A percentile compares a stretch with the other conserved stretches of the same genome.
These are phyloP conservation scores for Chaetomium globosum DNA, from an alignment of 2,329 filamentous ascomycete genomes.

Conservation along the genomic window DNA sequence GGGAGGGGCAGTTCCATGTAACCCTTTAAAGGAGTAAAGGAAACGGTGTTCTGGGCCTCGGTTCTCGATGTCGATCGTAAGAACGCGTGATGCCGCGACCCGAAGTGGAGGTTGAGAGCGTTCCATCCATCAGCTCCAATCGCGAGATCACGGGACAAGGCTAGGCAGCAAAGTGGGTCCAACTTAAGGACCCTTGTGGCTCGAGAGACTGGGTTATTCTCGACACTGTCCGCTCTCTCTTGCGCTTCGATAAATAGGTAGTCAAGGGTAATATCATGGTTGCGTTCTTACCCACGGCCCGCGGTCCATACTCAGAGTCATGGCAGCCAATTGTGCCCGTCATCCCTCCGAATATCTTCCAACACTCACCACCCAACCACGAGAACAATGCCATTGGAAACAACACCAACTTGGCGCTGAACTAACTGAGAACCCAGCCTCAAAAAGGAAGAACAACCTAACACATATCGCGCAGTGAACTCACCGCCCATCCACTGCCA, in stretches of 20 bases:
- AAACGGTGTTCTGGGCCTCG: background rate
- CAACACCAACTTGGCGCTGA: background rate
- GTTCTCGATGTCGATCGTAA: background rate
- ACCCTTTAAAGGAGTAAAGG: background rate
- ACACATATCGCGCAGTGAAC: no score
- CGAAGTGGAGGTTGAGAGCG: background rate
- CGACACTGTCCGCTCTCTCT: background rate
- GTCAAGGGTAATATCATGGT: background rate
- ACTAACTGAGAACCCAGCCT: no score
- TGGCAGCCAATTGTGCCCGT: no score
- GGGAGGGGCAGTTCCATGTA: slow-evolving; percentile 9
- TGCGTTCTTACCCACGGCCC: background rate
- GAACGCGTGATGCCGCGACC: background rate
- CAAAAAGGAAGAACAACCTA: background rate
- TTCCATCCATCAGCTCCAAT: background rate
- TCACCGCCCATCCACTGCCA: no score
- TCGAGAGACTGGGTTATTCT: background rate
- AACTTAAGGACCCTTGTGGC: background rate
- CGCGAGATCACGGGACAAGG: background rate
- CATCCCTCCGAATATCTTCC: no score
- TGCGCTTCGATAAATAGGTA: no score
- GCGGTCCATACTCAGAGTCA: no score
- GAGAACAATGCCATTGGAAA: background rate
- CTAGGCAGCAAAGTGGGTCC: slow-evolving; percentile 3
- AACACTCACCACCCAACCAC: background rate